Conservation (phyloP, 2,329 filamentous ascomycete species). For the Alternaria hordeiaustralica region DNA sequence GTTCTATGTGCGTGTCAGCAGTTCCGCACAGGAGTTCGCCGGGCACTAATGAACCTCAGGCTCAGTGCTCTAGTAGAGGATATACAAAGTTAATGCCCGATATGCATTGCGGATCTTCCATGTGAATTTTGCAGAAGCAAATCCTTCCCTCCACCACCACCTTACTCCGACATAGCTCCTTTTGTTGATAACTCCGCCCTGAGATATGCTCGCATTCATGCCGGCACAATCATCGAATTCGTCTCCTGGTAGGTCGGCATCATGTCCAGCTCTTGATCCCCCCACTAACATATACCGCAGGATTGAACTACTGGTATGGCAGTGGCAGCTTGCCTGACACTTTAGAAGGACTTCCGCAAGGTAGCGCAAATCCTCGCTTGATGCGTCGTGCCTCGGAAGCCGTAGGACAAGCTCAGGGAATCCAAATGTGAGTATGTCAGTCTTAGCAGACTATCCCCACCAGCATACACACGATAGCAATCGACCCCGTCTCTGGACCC, state of each 20-base stretch:
- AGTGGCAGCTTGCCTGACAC: conserved; percentile 38
- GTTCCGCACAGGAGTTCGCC: conserved; percentile 34
- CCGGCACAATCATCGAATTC: conserved; percentile 44
- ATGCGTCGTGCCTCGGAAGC: conserved; percentile 45
- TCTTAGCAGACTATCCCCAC: conserved; percentile 1
- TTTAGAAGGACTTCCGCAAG: conserved; percentile 34
- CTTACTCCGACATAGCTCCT: conserved; percentile 28
- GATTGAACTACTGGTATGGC: conserved; percentile 45
- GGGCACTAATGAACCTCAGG: conserved; percentile 36
- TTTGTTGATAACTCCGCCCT: conserved; percentile 24
- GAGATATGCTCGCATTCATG: conserved; percentile 48
- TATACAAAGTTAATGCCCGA: conserved; percentile 44
- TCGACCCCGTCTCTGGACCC: neutral
- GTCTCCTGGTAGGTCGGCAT: conserved; percentile 37
- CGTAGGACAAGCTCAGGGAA: conserved; percentile 34
- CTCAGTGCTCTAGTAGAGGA: conserved; percentile 29
- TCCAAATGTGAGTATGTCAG: conserved; percentile 36
- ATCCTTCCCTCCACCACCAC: conserved; percentile 27
- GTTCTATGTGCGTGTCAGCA: conserved; percentile 39
- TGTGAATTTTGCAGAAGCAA: conserved; percentile 30
- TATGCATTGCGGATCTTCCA: conserved; percentile 36
- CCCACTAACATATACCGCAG: conserved; percentile 25
- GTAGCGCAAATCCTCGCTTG: conserved; percentile 32
- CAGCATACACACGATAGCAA: conserved; percentile 1
- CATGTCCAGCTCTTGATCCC: conserved; percentile 1